Percentiles rank a stretch among this genome's conserved stretches.
Evolutionary conservation across 768 basidiomycete genomes (phyloP).

Genomic region (Trametes maxima): DNA sequence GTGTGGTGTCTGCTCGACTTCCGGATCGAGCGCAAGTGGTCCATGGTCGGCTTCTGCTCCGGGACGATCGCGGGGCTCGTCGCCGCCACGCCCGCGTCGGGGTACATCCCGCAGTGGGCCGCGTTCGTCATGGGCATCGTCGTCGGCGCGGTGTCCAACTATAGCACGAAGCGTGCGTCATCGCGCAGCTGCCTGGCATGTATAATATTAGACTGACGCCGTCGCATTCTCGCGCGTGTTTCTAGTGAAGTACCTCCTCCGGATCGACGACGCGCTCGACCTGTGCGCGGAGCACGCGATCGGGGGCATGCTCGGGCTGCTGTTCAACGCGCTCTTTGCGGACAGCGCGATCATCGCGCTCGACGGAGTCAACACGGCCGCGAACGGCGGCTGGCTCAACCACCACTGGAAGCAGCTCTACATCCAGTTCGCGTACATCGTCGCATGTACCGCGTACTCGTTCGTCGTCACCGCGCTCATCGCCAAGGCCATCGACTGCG

Average conservation of each 20-base stretch:
- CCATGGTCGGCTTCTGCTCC: slow-evolving; percentile 84
- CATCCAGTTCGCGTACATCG: slow-evolving; percentile 79
- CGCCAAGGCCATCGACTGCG: slow-evolving; percentile 79
- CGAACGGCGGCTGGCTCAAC: slow-evolving; percentile 86
- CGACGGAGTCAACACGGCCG: slow-evolving; percentile 64
- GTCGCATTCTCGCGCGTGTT: no score
- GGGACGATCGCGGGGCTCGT: slow-evolving; percentile 79
- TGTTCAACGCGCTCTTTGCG: slow-evolving; percentile 87
- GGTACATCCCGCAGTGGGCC: slow-evolving; percentile 77
- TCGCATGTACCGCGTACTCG: slow-evolving; percentile 73
- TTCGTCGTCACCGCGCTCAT: slow-evolving; percentile 78
- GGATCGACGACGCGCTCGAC: slow-evolving; percentile 85
- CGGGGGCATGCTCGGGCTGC: slow-evolving; percentile 76
- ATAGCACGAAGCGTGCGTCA: slow-evolving; percentile 75
- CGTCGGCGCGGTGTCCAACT: slow-evolving; percentile 75
- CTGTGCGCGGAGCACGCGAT: slow-evolving; percentile 91
- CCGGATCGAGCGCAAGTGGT: slow-evolving; percentile 75
- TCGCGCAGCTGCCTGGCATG: background rate
- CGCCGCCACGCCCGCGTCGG: slow-evolving; percentile 80
- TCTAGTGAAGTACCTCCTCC: slow-evolving; percentile 66
- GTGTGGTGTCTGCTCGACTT: slow-evolving; percentile 50
- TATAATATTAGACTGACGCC: slow-evolving; percentile 18
- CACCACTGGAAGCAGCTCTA: slow-evolving; percentile 79
- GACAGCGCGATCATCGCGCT: slow-evolving; percentile 74
- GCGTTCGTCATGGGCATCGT: slow-evolving; percentile 76